phyloP scores from a whole-genome alignment of 495 filamentous ascomycete genomes.

The Aspergillus ellipticus region DNA sequence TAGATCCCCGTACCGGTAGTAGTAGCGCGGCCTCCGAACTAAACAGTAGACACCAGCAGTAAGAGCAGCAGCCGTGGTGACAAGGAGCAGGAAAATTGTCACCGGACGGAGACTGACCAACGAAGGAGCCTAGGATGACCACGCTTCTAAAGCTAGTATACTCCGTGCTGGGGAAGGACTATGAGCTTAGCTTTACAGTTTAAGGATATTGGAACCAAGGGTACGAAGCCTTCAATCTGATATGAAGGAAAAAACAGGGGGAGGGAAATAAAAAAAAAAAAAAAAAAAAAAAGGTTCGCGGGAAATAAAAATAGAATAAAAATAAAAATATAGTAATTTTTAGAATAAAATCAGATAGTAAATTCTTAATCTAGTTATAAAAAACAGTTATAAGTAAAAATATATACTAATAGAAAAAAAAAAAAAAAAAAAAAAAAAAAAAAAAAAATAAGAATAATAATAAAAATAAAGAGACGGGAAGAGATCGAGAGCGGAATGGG shows the following conservation, averaged over 20 bases:
- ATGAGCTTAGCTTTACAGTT: not conserved
- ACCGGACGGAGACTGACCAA: constrained; percentile 7
- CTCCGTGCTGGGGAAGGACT: not conserved
- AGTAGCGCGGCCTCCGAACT: not conserved
- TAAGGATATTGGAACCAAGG: not conserved
- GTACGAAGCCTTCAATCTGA: constrained; percentile 3
- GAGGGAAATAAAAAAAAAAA: constrained; percentile 1
- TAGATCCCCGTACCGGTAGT: constrained; percentile 6
- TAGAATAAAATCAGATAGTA: too few species aligned
- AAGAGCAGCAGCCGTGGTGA: not conserved
- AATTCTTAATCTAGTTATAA: too few species aligned
- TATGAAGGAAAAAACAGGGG: not conserved
- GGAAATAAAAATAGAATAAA: too few species aligned
- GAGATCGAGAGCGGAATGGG: not conserved
- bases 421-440: constrained; percentile 9
- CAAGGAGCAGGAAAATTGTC: constrained; percentile 12
- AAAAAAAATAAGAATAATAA: constrained; percentile 2
- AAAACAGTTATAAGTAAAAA: not conserved
- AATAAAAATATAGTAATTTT: not conserved
- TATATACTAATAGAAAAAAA: constrained; percentile 3
- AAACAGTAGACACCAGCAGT: not conserved
- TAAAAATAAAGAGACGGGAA: not conserved
- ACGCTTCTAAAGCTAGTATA: not conserved
- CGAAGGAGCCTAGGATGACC: constrained; percentile 10
- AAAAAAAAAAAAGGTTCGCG: constrained; percentile 4